These are phyloP conservation scores for Rhinocladiella similis DNA, from an alignment of 2,329 filamentous ascomycete genomes.

Conservation along the genomic window DNA sequence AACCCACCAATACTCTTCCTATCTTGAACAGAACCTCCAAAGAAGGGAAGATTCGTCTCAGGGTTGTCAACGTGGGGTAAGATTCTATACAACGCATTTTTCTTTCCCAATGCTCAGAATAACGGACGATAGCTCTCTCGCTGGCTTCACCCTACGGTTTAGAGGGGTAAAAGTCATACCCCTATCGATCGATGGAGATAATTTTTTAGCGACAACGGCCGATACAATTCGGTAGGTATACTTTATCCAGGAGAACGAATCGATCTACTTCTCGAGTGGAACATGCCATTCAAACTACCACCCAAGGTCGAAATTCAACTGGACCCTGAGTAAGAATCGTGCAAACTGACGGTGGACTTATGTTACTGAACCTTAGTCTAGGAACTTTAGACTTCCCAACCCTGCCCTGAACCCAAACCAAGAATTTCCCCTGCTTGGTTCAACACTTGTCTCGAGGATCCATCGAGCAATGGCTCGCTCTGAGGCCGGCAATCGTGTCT, in stretches of 20 bases:
- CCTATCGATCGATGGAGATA: constrained; percentile 31
- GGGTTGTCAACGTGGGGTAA: constrained; percentile 39
- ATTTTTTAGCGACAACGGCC: constrained; percentile 44
- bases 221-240: constrained; percentile 40
- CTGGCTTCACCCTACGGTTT: too few relatives aligned
- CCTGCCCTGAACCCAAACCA: constrained; percentile 42
- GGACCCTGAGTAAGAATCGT: not conserved
- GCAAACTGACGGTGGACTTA: too few relatives aligned
- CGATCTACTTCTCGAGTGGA: constrained; percentile 38
- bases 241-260: constrained; percentile 48
- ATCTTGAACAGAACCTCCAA: constrained; percentile 29
- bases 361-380: too few relatives aligned
- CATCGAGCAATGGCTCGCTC: too few relatives aligned
- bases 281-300: not conserved
- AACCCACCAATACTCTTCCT: constrained; percentile 29
- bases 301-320: constrained; percentile 16
- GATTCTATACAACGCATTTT: too few relatives aligned
- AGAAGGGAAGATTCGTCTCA: constrained; percentile 57
- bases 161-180: too few relatives aligned
- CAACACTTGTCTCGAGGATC: not conserved
- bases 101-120: too few relatives aligned
- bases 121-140: too few relatives aligned
- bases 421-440: constrained; percentile 31
- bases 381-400: constrained; percentile 46
- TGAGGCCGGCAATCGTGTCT: too few relatives aligned